Percentiles rank a stretch among this genome's conserved stretches.
Evolutionary conservation across 176 grass and related monocot genomes (phyloP).

Genomic region (Triticum urartu): DNA sequence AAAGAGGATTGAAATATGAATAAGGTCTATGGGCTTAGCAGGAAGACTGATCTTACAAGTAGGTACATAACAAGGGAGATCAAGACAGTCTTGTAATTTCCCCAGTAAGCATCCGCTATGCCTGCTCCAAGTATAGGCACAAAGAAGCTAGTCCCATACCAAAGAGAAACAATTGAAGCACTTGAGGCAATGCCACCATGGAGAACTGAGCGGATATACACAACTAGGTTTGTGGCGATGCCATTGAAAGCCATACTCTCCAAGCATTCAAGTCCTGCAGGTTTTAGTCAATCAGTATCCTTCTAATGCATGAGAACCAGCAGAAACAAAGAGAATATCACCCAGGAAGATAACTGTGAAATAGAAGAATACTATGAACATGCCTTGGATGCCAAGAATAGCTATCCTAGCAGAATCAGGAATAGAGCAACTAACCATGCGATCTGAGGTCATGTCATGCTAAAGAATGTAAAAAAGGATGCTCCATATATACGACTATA

Average conservation of each 20-base stretch:
- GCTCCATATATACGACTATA: neutral
- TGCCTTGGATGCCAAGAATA: conserved; percentile 1
- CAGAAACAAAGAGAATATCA: neutral
- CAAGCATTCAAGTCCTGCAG: conserved; percentile 71
- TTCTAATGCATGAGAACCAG: neutral
- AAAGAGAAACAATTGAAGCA: conserved; percentile 71
- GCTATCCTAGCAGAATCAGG: conserved; percentile 1
- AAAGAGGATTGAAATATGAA: conserved; percentile 15
- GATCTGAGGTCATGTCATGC: neutral
- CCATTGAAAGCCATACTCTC: conserved; percentile 87
- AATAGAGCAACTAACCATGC: conserved; percentile 3
- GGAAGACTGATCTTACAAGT: conserved; percentile 50
- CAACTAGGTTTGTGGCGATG: conserved; percentile 68
- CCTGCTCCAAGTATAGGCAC: conserved; percentile 69
- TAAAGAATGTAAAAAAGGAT: conserved; percentile 8
- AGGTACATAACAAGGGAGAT: conserved; percentile 73
- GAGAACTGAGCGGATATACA: conserved; percentile 67
- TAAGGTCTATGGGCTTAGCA: neutral
- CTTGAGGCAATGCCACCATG: conserved; percentile 62
- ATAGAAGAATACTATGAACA: neutral
- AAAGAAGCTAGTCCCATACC: conserved; percentile 82
- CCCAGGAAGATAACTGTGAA: neutral
- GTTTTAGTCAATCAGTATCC: neutral
- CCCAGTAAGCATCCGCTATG: conserved; percentile 69
- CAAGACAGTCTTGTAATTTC: conserved; percentile 66